phyloP scores from a whole-genome alignment of 2,329 filamentous ascomycete genomes.

The Amylocarpus encephaloides region DNA sequence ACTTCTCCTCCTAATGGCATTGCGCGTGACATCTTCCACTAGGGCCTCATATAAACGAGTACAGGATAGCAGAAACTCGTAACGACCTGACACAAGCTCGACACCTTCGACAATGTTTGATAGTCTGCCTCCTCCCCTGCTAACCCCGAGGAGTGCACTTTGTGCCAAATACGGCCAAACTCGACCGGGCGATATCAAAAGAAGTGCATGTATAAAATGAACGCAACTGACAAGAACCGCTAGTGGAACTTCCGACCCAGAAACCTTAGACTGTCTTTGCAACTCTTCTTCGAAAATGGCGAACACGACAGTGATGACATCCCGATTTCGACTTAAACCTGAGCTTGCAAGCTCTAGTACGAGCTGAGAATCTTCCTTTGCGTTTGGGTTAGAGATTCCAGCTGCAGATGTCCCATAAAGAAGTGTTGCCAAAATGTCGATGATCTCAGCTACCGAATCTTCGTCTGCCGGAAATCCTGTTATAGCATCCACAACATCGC shows the following conservation, averaged over 20 bases:
- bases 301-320: slow-evolving; percentile 75
- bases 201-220: slow-evolving; percentile 69
- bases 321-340: slow-evolving; percentile 49
- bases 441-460: slow-evolving; percentile 64
- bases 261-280: slow-evolving; percentile 38
- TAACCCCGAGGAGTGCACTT: slow-evolving; percentile 71
- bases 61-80: slow-evolving; percentile 69
- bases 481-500: slow-evolving; percentile 40
- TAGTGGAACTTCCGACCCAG: slow-evolving; percentile 41
- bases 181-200: slow-evolving; percentile 68
- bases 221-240: slow-evolving; percentile 64
- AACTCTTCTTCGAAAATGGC: slow-evolving; percentile 74
- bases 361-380: slow-evolving; percentile 32
- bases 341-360: slow-evolving; percentile 54
- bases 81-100: slow-evolving; percentile 71
- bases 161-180: slow-evolving; percentile 87
- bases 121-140: slow-evolving; percentile 70
- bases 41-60: slow-evolving; percentile 68
- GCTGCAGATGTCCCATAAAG: slow-evolving; percentile 40
- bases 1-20: slow-evolving; percentile 60
- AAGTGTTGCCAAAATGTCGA: slow-evolving; percentile 67
- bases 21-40: slow-evolving; percentile 66
- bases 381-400: slow-evolving; percentile 31
- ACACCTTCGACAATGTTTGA: slow-evolving; percentile 73
- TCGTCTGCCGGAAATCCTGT: slow-evolving; percentile 42